Base-by-base conservation (phyloP, 257 asterid species). In the Lycium ferocissimum region DNA sequence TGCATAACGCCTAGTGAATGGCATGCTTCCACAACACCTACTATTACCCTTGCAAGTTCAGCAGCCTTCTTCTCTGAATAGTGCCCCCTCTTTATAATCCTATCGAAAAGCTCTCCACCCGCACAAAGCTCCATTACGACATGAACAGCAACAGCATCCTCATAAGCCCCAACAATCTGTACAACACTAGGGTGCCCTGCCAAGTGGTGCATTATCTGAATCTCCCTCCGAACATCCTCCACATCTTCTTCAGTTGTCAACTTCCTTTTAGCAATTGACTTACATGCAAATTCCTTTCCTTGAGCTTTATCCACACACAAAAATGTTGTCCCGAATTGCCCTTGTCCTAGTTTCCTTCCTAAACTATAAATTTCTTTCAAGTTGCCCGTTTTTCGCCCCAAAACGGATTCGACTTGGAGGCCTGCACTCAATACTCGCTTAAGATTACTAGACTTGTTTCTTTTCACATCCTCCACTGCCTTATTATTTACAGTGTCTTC, bases 1-100 rank as follows among this genome's bases (percentile, higher is more conserved):
- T 95, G 98, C 96, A 95, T 93, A 65, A 95, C 98, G 12, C 98
- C 98, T 61, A 95, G 84, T n/a, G 98, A 95, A 83, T 94, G 98
- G 54, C 98, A 95, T 7, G 94, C 88, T 84, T 95, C 93, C 2
- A 95, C 92, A 65, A 95, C 96, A 80, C 95, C 93, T 83, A 95
- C 92, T 2, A 95, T 94, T 12, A 92, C 87, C 85, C 96, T 94
- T 12, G 98, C 92, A 86, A 95, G 97, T 84, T 94, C 92, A 26
- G 98, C 97, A 14, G 98, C 98, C 86, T 91, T 90, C 83, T 90
- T 95, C 92, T 95, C 98, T 1, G 98, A 85, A 49, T 95, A 95
- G 81, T 95, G 98, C 40, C 98, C 98, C 76, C 93, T 80, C 65
- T 92, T 91, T 79, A 95, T 93, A 11, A 95, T 95, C 84, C 98